Conservation (phyloP, 2,329 filamentous ascomycete species). For the Allantophomopsis lycopodina region DNA sequence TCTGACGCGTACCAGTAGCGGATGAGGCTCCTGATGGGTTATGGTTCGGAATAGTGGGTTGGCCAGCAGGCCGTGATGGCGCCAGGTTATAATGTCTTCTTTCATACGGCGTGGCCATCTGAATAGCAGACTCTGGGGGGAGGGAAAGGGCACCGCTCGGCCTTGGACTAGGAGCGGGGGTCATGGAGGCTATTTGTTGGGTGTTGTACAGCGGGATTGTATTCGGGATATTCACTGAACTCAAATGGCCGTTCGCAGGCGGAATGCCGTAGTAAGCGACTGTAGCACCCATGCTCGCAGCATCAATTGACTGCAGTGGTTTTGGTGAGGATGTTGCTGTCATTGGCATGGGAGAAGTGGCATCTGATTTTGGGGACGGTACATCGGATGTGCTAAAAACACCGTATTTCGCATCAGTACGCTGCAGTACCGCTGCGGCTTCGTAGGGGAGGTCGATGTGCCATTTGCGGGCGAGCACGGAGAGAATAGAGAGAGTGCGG, state of each 20-base stretch:
- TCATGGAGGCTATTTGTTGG: too few relatives aligned
- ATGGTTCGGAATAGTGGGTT: too few relatives aligned
- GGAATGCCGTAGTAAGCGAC: too few relatives aligned
- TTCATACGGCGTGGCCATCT: background rate
- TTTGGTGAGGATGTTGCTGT: conserved; percentile 9
- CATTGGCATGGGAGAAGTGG: conserved; percentile 10
- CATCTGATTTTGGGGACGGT: conserved; percentile 17
- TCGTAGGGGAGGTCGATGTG: conserved; percentile 77
- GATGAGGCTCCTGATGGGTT: too few relatives aligned
- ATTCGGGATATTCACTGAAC: background rate
- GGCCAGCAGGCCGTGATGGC: too few relatives aligned
- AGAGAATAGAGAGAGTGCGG: conserved; percentile 73
- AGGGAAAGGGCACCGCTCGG: conserved; percentile 3
- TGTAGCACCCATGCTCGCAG: background rate
- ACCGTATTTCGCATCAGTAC: conserved; percentile 71
- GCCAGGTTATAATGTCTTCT: background rate
- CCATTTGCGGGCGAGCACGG: conserved; percentile 80
- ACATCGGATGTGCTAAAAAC: conserved; percentile 35
- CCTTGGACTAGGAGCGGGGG: background rate
- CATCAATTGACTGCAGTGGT: conserved; percentile 1
- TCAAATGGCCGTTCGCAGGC: too few relatives aligned
- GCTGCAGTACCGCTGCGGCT: conserved; percentile 59
- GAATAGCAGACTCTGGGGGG: conserved; percentile 5
- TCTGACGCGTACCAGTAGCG: conserved; percentile 16
- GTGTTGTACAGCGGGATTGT: background rate